Conservation (phyloP, 495 filamentous ascomycete species). For the Chaetomidium leptoderma region DNA sequence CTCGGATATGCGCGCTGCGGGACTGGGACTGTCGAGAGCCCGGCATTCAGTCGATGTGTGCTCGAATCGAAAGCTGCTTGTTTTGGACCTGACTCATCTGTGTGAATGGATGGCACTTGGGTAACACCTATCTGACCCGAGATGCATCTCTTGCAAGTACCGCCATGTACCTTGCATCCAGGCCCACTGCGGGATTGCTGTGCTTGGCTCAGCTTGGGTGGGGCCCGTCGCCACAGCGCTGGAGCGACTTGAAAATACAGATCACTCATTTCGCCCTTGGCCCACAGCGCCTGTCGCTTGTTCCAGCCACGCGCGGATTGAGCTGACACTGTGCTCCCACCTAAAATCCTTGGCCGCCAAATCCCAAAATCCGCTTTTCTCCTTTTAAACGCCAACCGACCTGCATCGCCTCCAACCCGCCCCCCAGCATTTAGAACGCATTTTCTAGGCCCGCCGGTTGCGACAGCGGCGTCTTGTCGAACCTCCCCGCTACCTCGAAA, state of each 20-base stretch:
- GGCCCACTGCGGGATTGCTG: background rate
- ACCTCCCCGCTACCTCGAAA: background rate
- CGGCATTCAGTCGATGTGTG: too few species aligned
- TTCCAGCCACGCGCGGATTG: background rate
- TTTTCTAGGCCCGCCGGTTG: background rate
- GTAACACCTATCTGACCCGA: too few species aligned
- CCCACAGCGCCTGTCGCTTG: background rate
- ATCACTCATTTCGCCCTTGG: conserved; percentile 2
- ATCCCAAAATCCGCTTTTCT: conserved; percentile 33
- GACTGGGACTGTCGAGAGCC: too few species aligned
- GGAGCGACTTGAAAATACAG: conserved; percentile 4
- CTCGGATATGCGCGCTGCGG: background rate
- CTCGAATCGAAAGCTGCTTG: too few species aligned
- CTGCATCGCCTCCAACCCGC: conserved; percentile 3
- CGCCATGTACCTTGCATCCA: background rate
- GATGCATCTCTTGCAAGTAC: background rate
- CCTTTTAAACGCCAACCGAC: conserved; percentile 19
- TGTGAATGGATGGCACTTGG: too few species aligned
- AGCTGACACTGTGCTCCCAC: conserved; percentile 21
- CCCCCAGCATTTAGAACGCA: conserved; percentile 3
- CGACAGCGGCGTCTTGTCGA: background rate
- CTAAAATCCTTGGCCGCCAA: conserved; percentile 29
- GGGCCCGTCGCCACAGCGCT: background rate
- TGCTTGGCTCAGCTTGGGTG: background rate
- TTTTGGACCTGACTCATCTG: too few species aligned